These are phyloP conservation scores for Cornus suecica DNA, from an alignment of 148 eudicot species.

Conservation along the genomic window DNA sequence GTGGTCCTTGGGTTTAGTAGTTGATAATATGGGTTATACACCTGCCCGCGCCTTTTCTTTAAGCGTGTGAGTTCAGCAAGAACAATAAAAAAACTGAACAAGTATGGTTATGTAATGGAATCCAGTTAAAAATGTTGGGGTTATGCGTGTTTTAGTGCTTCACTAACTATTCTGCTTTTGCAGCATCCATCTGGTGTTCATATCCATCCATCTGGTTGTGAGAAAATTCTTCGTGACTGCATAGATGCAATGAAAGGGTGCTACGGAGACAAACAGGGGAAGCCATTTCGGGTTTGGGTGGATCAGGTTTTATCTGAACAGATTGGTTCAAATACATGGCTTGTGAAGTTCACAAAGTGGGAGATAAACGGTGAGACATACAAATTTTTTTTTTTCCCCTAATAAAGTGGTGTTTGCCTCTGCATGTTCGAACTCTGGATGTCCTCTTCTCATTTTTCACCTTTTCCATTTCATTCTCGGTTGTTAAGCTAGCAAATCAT, in stretches of 20 bases:
- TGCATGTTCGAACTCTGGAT: neutral
- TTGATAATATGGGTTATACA: neutral
- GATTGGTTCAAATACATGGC: slow-evolving; percentile 49
- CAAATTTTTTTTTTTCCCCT: neutral
- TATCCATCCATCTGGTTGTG: slow-evolving; percentile 56
- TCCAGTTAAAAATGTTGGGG: no score
- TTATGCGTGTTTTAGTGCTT: slow-evolving; percentile 4
- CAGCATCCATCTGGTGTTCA: slow-evolving; percentile 49
- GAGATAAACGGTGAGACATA: slow-evolving; percentile 38
- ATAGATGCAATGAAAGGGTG: slow-evolving; percentile 39
- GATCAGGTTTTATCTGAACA: slow-evolving; percentile 53
- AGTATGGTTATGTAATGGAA: no score
- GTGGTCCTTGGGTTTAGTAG: neutral
- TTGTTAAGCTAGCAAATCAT: neutral
- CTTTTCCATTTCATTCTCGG: neutral
- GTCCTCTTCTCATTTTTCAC: neutral
- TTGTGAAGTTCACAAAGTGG: slow-evolving; percentile 59
- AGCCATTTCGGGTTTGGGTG: slow-evolving; percentile 50
- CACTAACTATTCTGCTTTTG: neutral
- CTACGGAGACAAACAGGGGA: slow-evolving; percentile 57
- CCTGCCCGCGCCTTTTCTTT: neutral
- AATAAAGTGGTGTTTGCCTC: neutral
- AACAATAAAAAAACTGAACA: no score
- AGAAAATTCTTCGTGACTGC: slow-evolving; percentile 41
- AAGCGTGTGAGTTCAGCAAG: neutral